Evolutionary conservation across 2,329 filamentous ascomycete species (phyloP), one percentile per base, ranked within the genome.

Genomic region (Fusarium illudens): DNA sequence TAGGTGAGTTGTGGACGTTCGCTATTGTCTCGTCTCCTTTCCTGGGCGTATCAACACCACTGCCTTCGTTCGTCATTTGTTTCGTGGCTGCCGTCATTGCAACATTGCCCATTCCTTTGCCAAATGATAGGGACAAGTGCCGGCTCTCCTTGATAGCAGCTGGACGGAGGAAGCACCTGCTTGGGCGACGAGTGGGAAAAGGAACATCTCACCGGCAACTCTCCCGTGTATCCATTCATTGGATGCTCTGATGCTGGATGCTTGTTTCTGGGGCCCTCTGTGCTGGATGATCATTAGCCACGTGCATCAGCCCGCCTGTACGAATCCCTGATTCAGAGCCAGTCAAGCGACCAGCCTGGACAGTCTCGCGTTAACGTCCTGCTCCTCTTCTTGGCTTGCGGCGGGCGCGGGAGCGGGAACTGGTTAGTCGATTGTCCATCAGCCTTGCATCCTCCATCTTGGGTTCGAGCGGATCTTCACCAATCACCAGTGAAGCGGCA

Each of bases 1-100:
- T 17, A 72, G 34, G 71, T 73, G 62, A 73, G 71, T 70, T 65
- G 39, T 67, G 51, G 51, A 30, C 53, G 64, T 65, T 70, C 42
- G 42, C 50, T 39, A 46, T 60, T 37, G 52, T 59, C 37, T 51
- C 48, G 25, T 44, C 65, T 55, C 44, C 61, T 54, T 65, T 48
- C 39, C 48, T 64, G 48, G 53, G 53, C 44, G 33, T 34, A 64
- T 49, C 50, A 60, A 58, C 55, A 61, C 44, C 60, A 51, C 50
- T 51, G 22, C 60, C 50, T 15, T 50, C 19, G 29, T 37, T 49
- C 37, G 33, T 22, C 46, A 50, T 48, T 36, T 54, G n/a, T 50
- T 46, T 36, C 22, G 49, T 58, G 54, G 44, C 62, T 62, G 42
- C 44, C 34, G 32, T 51, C 52, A 48, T 46, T 63, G 22, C 37